phyloP scores from a whole-genome alignment of 306 rosid species.

The Glycine latifolia region DNA sequence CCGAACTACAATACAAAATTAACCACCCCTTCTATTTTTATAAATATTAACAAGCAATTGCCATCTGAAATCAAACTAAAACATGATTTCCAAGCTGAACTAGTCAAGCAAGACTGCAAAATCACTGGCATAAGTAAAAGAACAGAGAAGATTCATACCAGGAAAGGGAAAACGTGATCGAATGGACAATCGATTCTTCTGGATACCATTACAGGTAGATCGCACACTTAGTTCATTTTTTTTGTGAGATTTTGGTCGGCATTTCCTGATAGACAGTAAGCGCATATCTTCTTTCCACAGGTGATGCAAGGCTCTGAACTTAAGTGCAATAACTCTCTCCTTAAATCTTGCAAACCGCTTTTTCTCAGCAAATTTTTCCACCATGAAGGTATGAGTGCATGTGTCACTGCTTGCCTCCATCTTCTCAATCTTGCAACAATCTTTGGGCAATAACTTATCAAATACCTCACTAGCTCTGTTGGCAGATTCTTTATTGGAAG shows the following conservation, averaged over 20 bases:
- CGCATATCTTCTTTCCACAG: slow-evolving; percentile 88
- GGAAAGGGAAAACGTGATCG: slow-evolving; percentile 75
- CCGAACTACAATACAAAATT: neutral
- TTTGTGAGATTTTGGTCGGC: slow-evolving; percentile 77
- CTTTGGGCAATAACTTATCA: slow-evolving; percentile 59
- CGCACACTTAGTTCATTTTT: slow-evolving; percentile 74
- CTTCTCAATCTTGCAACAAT: slow-evolving; percentile 42
- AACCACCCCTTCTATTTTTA: neutral
- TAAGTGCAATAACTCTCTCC: slow-evolving; percentile 80
- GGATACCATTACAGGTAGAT: slow-evolving; percentile 55
- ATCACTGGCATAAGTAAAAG: neutral
- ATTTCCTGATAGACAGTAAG: slow-evolving; percentile 65
- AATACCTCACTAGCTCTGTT: slow-evolving; percentile 56
- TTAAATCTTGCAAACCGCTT: slow-evolving; percentile 67
- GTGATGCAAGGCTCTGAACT: slow-evolving; percentile 80
- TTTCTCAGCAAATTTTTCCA: slow-evolving; percentile 68
- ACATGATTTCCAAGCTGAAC: neutral
- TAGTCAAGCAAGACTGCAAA: slow-evolving; percentile 14
- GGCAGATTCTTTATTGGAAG: slow-evolving; percentile 72
- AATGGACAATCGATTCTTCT: slow-evolving; percentile 81
- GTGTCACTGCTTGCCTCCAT: slow-evolving; percentile 44
- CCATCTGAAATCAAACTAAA: neutral
- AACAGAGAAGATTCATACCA: slow-evolving; percentile 55
- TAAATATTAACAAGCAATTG: neutral
- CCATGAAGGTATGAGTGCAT: slow-evolving; percentile 43